Percentiles rank a stretch among this genome's conserved stretches.
Evolutionary conservation across 371 early-diverging fungal genomes (phyloP).

Genomic region (Rhizomucor pusillus): DNA sequence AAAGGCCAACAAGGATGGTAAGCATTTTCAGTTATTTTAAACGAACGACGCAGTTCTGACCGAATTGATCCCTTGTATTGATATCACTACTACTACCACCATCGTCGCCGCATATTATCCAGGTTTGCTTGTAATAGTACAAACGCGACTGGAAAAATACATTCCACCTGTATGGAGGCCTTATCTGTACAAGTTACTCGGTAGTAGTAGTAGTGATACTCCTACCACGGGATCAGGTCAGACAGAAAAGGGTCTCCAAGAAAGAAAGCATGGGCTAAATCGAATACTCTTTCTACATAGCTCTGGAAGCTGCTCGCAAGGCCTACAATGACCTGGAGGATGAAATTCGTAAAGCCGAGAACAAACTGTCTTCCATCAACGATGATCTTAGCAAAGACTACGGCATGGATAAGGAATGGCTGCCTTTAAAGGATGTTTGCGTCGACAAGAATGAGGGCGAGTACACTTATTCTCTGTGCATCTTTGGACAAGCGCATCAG

Average conservation of each 20-base stretch:
- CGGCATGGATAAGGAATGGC: conserved; percentile 60
- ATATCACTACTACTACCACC: no score
- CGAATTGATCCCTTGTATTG: not conserved
- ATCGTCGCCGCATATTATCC: no score
- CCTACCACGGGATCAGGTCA: conserved; percentile 7
- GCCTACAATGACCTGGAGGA: conserved; percentile 34
- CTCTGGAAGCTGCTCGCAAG: conserved; percentile 32
- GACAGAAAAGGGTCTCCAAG: no score
- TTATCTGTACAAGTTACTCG: not conserved
- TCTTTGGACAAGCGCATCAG: conserved; percentile 76
- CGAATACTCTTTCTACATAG: conserved; percentile 18
- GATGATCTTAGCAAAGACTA: conserved; percentile 56
- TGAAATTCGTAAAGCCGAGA: conserved; percentile 29
- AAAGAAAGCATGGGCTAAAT: no score
- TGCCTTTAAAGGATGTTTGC: conserved; percentile 67
- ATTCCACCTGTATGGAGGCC: conserved; percentile 13
- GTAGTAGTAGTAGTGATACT: not conserved
- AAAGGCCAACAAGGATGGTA: conserved; percentile 14
- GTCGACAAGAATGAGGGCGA: conserved; percentile 68
- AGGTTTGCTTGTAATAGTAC: conserved; percentile 13
- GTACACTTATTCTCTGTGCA: conserved; percentile 84
- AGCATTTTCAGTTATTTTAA: not conserved
- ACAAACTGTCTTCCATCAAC: conserved; percentile 34
- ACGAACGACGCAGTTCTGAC: not conserved
- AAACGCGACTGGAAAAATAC: conserved; percentile 6